Base-by-base conservation (phyloP, 768 basidiomycete species). In the Exsudoporus frostii region DNA sequence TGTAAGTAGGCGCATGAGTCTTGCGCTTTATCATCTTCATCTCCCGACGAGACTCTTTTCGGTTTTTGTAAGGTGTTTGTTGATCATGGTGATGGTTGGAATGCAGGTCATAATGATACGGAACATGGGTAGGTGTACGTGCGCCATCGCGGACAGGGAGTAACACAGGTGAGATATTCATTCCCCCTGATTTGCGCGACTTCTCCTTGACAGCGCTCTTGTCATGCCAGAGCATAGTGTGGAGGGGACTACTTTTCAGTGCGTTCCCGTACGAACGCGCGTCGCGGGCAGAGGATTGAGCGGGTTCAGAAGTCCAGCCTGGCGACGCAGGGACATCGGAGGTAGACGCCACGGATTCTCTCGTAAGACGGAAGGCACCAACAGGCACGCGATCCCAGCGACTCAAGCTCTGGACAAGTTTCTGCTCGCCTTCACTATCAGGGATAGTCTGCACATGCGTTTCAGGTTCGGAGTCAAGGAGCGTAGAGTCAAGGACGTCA, bases 361-460 rank as follows among this genome's bases (percentile, higher is more conserved):
- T 76, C 7, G 82, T 84, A 42, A 85, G 80, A 29, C 86, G 80
- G 75, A 90, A 90, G 13, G 88, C 83, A 48, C 79, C 79, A 53
- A 90, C 82, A 7, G 88, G 83, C 45, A 90, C 81, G 37, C 79
- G 74, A 56, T 90, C 88, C 90, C 90, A 91, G 8, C 88, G 76
- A 46, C 71, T 80, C 24, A 88, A 73, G 50, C 71, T 81, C 61
- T 77, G 76, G 15, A 74, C 63, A 45, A 79, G 77, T 47, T 68
- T 69, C 7, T 73, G 72, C 38, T 71, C 72, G 42, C 55, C 59
- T 34, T 79, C 77, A 41, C 59, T 70, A 25, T 71, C 70, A 38
- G 64, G 61, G 14, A 67, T 65, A 17, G 65, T 58, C 36, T 64
- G 65, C 53, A 59, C 52, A 45, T 62, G 67, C 15, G 53, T 51